phyloP scores from a whole-genome alignment of 2,329 filamentous ascomycete species.

The Pseudogymnoascus sp. region DNA sequence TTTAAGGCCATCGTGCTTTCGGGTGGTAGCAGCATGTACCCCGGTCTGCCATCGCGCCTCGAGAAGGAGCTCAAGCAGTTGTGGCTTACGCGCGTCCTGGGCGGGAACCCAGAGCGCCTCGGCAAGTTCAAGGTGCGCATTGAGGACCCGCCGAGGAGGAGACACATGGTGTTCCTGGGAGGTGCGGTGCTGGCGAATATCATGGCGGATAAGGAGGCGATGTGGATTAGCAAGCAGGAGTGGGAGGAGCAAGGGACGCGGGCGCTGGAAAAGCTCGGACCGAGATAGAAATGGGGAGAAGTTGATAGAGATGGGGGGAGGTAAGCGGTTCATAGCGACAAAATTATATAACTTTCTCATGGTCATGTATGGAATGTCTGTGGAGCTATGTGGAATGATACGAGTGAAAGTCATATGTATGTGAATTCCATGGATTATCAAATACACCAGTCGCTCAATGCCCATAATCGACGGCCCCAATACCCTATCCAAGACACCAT shows the following conservation, averaged over 20 bases:
- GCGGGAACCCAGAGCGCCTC: constrained; percentile 85
- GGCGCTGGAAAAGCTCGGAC: constrained; percentile 85
- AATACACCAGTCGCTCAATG: neutral
- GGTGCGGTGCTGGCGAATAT: constrained; percentile 96
- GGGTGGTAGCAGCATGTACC: constrained; percentile 98
- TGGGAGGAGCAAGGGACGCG: constrained; percentile 89
- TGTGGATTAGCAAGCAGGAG: constrained; percentile 97
- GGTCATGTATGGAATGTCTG: neutral
- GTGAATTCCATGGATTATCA: neutral
- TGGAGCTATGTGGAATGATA: too few relatives aligned
- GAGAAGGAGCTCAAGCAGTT: constrained; percentile 99
- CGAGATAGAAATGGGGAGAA: constrained; percentile 48
- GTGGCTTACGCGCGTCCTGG: constrained; percentile 87
- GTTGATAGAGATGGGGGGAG: neutral
- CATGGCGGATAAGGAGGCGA: constrained; percentile 97
- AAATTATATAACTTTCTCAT: constrained; percentile 9
- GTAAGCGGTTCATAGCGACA: constrained; percentile 7
- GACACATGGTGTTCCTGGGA: constrained; percentile 99
- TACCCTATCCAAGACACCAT: neutral
- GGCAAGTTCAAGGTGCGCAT: constrained; percentile 99
- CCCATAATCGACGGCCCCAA: neutral
- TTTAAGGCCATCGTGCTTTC: constrained; percentile 98
- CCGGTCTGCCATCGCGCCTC: constrained; percentile 82
- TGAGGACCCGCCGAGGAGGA: constrained; percentile 88
- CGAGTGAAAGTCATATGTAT: neutral